phyloP scores from a whole-genome alignment of 2,329 filamentous ascomycete genomes.

The Verticillium nonalfalfae region DNA sequence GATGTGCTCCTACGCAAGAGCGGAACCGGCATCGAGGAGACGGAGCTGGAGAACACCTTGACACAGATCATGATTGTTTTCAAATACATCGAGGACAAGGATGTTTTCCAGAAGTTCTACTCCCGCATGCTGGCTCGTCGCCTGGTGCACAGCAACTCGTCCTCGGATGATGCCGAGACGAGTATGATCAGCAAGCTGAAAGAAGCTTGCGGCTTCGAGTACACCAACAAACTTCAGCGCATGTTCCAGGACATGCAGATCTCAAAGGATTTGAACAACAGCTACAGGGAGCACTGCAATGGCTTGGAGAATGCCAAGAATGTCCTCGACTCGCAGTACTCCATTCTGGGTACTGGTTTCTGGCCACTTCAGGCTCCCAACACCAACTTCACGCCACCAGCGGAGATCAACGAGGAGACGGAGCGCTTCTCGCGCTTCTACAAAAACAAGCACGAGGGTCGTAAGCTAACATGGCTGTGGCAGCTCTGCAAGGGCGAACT shows the following conservation, averaged over 20 bases:
- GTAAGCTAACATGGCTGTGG: constrained; percentile 97
- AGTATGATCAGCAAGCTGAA: constrained; percentile 99
- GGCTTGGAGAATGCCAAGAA: constrained; percentile 62
- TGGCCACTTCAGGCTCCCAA: constrained; percentile 87
- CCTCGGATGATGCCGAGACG: constrained; percentile 94
- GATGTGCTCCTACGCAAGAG: constrained; percentile 91
- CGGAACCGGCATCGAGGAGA: constrained; percentile 86
- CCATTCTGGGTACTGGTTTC: constrained; percentile 92
- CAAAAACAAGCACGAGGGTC: constrained; percentile 91
- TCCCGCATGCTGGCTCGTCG: constrained; percentile 93
- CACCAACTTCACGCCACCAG: constrained; percentile 82
- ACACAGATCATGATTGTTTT: constrained; percentile 98
- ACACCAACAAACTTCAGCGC: constrained; percentile 97
- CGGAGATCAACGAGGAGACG: constrained; percentile 78
- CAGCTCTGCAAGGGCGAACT: constrained; percentile 97
- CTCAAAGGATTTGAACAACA: constrained; percentile 89
- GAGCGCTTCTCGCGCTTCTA: constrained; percentile 90
- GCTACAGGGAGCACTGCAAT: constrained; percentile 72
- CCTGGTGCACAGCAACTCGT: constrained; percentile 89
- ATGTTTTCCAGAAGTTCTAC: constrained; percentile 99
- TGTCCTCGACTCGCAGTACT: constrained; percentile 78
- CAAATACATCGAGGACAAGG: constrained; percentile 99
- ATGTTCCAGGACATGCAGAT: constrained; percentile 99
- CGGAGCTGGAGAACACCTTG: constrained; percentile 82
- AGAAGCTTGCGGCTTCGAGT: constrained; percentile 97